Evolutionary conservation across 306 rosid genomes (phyloP).

Genomic region (Vigna hirtella): DNA sequence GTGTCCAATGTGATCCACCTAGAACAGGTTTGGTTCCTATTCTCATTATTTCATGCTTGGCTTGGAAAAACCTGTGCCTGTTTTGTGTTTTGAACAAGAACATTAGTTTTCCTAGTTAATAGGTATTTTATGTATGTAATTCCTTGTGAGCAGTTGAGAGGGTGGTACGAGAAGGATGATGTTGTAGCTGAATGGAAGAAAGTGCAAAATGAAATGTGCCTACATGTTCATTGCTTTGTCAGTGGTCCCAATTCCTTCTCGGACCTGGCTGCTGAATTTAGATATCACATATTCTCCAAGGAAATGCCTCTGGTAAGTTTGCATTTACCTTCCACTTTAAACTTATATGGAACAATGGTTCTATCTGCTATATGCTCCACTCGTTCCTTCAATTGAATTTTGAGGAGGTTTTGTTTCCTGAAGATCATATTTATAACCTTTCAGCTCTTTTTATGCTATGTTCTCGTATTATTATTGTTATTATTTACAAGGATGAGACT

Average conservation of each 20-base stretch:
- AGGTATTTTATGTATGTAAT: slow-evolving; percentile 20
- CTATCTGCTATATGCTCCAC: slow-evolving; percentile 19
- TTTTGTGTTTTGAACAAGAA: slow-evolving; percentile 12
- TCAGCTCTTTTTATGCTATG: neutral
- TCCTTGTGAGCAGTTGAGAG: slow-evolving; percentile 67
- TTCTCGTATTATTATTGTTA: neutral
- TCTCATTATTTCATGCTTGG: slow-evolving; percentile 1
- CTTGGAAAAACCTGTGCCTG: neutral
- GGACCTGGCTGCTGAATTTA: slow-evolving; percentile 81
- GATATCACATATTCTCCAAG: slow-evolving; percentile 96
- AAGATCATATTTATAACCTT: slow-evolving; percentile 2
- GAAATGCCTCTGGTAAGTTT: slow-evolving; percentile 89
- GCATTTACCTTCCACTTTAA: neutral
- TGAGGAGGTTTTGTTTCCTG: slow-evolving; percentile 25
- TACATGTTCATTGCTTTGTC: slow-evolving; percentile 93
- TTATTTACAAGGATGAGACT: neutral
- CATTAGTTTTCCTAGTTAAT: neutral
- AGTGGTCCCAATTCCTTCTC: slow-evolving; percentile 85
- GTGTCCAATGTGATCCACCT: slow-evolving; percentile 92
- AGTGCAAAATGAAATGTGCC: slow-evolving; percentile 86
- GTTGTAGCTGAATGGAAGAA: slow-evolving; percentile 99
- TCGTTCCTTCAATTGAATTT: neutral
- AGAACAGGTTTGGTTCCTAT: slow-evolving; percentile 71
- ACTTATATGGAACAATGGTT: neutral
- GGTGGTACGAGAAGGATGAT: slow-evolving; percentile 95